Evolutionary conservation across 768 basidiomycete species (phyloP).

Genomic region (Symmetrospora coprosmae): DNA sequence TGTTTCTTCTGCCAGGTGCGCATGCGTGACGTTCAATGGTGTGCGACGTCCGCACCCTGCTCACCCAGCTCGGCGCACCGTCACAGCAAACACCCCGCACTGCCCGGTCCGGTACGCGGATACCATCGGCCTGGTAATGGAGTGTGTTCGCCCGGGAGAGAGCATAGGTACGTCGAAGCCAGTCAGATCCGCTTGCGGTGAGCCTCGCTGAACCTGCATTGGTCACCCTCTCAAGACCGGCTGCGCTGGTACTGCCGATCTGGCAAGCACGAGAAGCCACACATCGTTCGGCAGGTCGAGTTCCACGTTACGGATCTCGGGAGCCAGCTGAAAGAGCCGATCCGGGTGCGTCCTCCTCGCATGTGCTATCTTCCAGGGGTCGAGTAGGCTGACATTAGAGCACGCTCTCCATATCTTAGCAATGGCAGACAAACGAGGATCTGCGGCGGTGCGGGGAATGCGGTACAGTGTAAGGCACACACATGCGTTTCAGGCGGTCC

Average conservation of each 20-base stretch:
- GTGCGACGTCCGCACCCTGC: background rate
- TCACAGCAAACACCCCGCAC: conserved; percentile 79
- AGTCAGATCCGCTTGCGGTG: background rate
- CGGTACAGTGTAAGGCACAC: conserved; percentile 10
- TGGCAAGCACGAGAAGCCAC: conserved; percentile 48
- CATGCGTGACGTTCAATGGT: background rate
- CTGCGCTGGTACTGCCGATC: conserved; percentile 83
- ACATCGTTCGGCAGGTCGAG: conserved; percentile 65
- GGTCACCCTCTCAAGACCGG: conserved; percentile 47
- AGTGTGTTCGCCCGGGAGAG: conserved; percentile 61
- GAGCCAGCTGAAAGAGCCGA: conserved; percentile 81
- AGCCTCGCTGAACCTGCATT: background rate
- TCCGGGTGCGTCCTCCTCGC: conserved; percentile 38
- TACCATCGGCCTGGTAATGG: conserved; percentile 82
- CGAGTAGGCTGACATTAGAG: too few relatives aligned
- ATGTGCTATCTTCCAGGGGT: background rate
- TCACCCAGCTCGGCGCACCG: background rate
- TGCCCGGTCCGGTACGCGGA: conserved; percentile 82
- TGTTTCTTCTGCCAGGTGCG: conserved; percentile 85
- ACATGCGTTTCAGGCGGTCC: background rate
- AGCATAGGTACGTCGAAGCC: conserved; percentile 50
- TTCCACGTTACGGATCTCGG: conserved; percentile 85
- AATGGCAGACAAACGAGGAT: conserved; percentile 8
- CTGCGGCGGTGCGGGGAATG: conserved; percentile 17
- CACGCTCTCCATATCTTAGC: background rate